Evolutionary conservation across 2,329 filamentous ascomycete genomes (phyloP).

Genomic region (Colletotrichum sp.): DNA sequence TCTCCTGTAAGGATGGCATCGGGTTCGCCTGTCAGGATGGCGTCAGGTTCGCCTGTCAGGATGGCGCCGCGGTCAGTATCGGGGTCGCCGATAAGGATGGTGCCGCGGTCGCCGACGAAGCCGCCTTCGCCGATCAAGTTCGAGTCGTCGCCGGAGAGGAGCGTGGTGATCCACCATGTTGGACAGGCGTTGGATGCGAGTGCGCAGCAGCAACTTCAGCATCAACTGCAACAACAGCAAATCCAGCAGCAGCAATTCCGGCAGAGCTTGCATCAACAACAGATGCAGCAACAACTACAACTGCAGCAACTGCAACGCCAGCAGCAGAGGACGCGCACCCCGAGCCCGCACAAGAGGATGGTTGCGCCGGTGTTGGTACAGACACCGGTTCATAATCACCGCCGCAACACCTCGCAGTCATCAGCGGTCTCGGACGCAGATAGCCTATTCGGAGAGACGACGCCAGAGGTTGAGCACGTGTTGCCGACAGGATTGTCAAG

Average conservation of each 20-base stretch:
- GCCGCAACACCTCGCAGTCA: slow-evolving; percentile 4
- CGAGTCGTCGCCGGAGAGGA: not conserved
- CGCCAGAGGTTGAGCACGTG: slow-evolving; percentile 34
- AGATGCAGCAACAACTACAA: not conserved
- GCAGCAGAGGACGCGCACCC: not conserved
- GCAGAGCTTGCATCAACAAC: not conserved
- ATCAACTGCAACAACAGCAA: not conserved
- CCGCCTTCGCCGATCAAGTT: not conserved
- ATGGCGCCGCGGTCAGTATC: not conserved
- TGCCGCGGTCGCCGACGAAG: not conserved
- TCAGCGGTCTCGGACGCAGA: slow-evolving; percentile 32
- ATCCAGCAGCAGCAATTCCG: not conserved
- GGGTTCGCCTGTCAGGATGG: not conserved
- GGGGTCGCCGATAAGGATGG: not conserved
- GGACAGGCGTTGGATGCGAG: not conserved
- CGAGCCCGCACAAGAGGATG: slow-evolving; percentile 4
- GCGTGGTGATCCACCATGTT: not conserved
- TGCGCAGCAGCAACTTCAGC: not conserved
- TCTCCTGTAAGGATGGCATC: not conserved
- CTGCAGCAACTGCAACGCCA: not conserved
- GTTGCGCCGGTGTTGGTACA: not conserved
- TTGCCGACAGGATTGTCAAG: slow-evolving; percentile 44
- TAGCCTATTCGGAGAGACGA: slow-evolving; percentile 43
- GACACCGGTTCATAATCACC: not conserved
- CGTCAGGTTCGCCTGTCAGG: not conserved